A percentile compares a stretch with the other conserved stretches of the same genome.
Evolutionary conservation across 768 basidiomycete species (phyloP).

Genomic region (Hebeloma cylindrosporum): DNA sequence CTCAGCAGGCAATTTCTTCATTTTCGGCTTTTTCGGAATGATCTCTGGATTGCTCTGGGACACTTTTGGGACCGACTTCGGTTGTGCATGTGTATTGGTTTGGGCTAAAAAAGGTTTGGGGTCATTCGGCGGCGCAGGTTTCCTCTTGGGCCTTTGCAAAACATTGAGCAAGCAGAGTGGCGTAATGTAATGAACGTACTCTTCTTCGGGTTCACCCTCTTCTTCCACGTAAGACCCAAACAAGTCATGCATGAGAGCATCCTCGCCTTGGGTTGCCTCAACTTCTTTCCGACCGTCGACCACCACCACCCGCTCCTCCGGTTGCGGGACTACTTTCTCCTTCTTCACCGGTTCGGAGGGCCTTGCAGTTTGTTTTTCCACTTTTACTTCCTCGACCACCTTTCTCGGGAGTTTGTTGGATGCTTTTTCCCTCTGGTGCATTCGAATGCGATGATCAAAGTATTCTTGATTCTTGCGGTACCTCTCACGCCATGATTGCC

Average conservation of each 20-base stretch:
- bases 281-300: neutral
- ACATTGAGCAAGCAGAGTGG: too few species aligned
- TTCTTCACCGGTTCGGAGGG: neutral
- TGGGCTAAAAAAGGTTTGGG: too few species aligned
- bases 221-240: constrained; percentile 9
- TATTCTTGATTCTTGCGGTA: constrained; percentile 45
- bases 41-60: neutral
- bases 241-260: constrained; percentile 8
- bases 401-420: constrained; percentile 6
- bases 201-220: neutral
- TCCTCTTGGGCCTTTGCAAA: too few species aligned
- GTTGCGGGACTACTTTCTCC: neutral
- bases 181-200: too few species aligned
- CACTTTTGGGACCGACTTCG: neutral
- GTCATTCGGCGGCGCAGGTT: too few species aligned
- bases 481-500: constrained; percentile 65
- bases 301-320: too few species aligned
- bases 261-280: neutral
- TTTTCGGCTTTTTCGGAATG: constrained; percentile 6
- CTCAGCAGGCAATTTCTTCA: neutral
- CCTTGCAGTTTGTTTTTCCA: constrained; percentile 2
- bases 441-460: constrained; percentile 44
- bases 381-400: constrained; percentile 16
- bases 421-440: neutral
- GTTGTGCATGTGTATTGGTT: too few species aligned